Conservation (phyloP, 768 basidiomycete species). For the Gelatoporia subvermispora region DNA sequence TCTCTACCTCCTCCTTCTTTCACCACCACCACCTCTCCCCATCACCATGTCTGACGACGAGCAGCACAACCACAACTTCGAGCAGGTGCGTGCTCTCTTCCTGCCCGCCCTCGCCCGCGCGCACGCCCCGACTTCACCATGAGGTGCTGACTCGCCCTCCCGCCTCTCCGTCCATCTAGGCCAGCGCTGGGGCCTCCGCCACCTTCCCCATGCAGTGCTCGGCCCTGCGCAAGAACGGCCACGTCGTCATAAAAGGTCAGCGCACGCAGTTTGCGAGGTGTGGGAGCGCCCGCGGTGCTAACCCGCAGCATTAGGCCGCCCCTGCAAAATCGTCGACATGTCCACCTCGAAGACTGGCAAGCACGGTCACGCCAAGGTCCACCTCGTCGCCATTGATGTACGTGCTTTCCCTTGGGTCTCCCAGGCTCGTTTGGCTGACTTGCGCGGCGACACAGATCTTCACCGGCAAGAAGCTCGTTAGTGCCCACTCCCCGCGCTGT, state of each 20-base stretch:
- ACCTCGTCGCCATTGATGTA: conserved; percentile 95
- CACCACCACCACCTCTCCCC: conserved; percentile 22
- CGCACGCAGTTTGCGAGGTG: neutral
- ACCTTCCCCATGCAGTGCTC: conserved; percentile 94
- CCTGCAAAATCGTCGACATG: conserved; percentile 99
- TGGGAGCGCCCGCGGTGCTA: neutral
- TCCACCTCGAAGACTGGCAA: conserved; percentile 99
- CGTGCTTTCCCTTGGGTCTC: conserved; percentile 27
- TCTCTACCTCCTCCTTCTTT: conserved; percentile 21
- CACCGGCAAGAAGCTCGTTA: conserved; percentile 93
- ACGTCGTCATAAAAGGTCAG: conserved; percentile 91
- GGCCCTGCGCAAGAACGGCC: conserved; percentile 87
- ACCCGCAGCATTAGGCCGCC: conserved; percentile 50
- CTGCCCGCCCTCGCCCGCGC: conserved; percentile 12
- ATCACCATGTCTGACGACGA: conserved; percentile 85
- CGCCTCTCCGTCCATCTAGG: too few relatives aligned
- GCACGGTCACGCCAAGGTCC: conserved; percentile 99
- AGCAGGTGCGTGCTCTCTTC: conserved; percentile 54
- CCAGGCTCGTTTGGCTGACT: conserved; percentile 10
- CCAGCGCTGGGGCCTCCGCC: conserved; percentile 66
- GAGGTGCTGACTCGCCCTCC: too few relatives aligned
- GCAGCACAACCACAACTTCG: conserved; percentile 80
- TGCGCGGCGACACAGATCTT: conserved; percentile 74
- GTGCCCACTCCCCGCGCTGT: conserved; percentile 24
- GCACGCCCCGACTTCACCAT: conserved; percentile 7